Percentiles rank a stretch among this genome's conserved stretches.
Evolutionary conservation across 352 stramenopile genomes (phyloP).

Genomic region (Globisporangium cederbergense): DNA sequence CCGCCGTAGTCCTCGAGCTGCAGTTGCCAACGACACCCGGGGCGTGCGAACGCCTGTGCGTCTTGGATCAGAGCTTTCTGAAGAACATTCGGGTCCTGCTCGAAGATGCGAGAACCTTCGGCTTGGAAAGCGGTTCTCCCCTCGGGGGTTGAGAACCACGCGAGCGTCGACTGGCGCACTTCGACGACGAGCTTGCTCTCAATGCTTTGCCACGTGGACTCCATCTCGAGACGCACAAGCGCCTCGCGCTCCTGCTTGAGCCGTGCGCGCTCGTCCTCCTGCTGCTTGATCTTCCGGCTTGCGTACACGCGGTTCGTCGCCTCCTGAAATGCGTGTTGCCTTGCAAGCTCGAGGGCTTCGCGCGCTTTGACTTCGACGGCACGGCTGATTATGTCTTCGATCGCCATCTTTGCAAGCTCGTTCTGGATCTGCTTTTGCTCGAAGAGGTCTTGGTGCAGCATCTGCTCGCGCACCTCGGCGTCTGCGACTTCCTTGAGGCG

Average conservation of each 20-base stretch:
- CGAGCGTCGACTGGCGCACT: conserved; percentile 39
- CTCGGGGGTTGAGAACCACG: conserved; percentile 39
- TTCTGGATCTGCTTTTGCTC: conserved; percentile 24
- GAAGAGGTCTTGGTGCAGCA: conserved; percentile 37
- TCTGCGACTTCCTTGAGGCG: conserved; percentile 38
- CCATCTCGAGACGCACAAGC: conserved; percentile 20
- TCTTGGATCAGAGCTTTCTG: conserved; percentile 42
- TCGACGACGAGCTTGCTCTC: conserved; percentile 34
- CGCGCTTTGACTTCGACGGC: conserved; percentile 24
- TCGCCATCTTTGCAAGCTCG: conserved; percentile 34
- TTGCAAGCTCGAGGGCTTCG: conserved; percentile 26
- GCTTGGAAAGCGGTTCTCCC: conserved; percentile 24
- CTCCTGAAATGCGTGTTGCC: conserved; percentile 39
- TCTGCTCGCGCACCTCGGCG: conserved; percentile 33
- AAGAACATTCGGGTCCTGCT: conserved; percentile 42
- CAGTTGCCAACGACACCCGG: conserved; percentile 57
- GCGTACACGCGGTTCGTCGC: conserved; percentile 37
- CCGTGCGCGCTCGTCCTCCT: conserved; percentile 46
- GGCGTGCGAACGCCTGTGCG: conserved; percentile 22
- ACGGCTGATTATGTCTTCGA: conserved; percentile 44
- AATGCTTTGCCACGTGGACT: conserved; percentile 47
- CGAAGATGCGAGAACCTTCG: conserved; percentile 51
- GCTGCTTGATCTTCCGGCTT: conserved; percentile 45
- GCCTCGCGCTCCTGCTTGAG: conserved; percentile 34
- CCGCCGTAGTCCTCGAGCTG: conserved; percentile 50